These are phyloP conservation scores for Russula abietina DNA, from an alignment of 768 basidiomycete species.

Conservation along the genomic window DNA sequence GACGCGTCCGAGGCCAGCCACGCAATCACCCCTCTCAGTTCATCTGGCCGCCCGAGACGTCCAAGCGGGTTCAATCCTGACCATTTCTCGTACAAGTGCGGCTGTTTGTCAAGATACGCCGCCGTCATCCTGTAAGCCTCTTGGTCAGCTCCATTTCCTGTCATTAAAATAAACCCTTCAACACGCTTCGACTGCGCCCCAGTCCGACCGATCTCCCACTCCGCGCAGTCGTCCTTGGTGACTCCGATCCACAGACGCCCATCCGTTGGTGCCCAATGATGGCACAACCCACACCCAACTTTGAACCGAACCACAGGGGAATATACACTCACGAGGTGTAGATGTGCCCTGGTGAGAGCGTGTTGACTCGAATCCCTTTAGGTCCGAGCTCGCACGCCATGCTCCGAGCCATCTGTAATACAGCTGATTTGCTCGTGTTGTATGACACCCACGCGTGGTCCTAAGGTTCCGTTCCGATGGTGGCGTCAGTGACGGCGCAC, in stretches of 20 bases:
- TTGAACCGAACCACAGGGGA: background rate
- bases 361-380: constrained; percentile 64
- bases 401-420: constrained; percentile 73
- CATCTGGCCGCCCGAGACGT: constrained; percentile 64
- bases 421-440: constrained; percentile 71
- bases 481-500: background rate
- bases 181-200: constrained; percentile 5
- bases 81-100: constrained; percentile 61
- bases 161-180: background rate
- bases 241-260: background rate
- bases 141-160: constrained; percentile 9
- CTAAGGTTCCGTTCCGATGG: constrained; percentile 31
- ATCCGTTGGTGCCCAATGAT: background rate
- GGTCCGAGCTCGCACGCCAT: constrained; percentile 76
- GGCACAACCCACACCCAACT: background rate
- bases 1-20: constrained; percentile 76
- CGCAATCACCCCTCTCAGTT: constrained; percentile 61
- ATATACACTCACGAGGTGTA: constrained; percentile 41
- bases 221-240: background rate
- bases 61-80: constrained; percentile 63
- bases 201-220: background rate
- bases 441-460: constrained; percentile 73
- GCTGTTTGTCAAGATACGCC: constrained; percentile 59
- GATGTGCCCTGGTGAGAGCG: constrained; percentile 71
- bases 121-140: constrained; percentile 59